Percentiles rank a stretch among this genome's conserved stretches.
Evolutionary conservation across 225 moss, liverwort and hornwort species (phyloP).

Genomic region (Pseudisothecium myosuroides): DNA sequence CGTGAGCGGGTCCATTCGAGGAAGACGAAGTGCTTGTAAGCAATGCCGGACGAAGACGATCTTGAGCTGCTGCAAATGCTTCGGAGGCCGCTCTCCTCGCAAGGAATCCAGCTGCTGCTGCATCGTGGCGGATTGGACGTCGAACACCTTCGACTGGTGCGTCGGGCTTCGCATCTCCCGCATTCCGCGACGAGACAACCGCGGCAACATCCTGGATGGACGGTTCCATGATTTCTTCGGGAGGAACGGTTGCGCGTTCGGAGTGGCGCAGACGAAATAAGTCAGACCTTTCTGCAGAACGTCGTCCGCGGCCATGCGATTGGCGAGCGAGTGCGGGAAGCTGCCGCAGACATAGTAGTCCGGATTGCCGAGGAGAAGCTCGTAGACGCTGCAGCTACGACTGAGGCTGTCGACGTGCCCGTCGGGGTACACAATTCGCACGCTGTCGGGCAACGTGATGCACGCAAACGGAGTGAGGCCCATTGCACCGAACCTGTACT

Average conservation of each 20-base stretch:
- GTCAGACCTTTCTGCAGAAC: slow-evolving; percentile 12
- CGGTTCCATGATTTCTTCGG: background rate
- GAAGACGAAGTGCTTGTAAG: slow-evolving; percentile 28
- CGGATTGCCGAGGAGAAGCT: slow-evolving; percentile 20
- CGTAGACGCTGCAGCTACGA: slow-evolving; percentile 4
- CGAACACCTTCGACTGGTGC: slow-evolving; percentile 21
- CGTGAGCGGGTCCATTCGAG: background rate
- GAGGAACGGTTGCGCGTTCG: slow-evolving; percentile 5
- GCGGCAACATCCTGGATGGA: background rate
- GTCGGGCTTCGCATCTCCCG: slow-evolving; percentile 10
- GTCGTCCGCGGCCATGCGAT: slow-evolving; percentile 18
- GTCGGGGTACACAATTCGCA: slow-evolving; percentile 31
- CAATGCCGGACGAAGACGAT: slow-evolving; percentile 28
- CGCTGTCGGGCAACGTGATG: slow-evolving; percentile 7
- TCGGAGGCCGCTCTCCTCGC: slow-evolving; percentile 1
- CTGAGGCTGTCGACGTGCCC: slow-evolving; percentile 21
- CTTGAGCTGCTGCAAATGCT: slow-evolving; percentile 17
- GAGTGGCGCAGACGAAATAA: slow-evolving; percentile 18
- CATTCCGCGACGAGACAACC: slow-evolving; percentile 4
- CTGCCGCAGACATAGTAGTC: slow-evolving; percentile 24
- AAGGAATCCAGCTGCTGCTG: slow-evolving; percentile 29
- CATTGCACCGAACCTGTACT: background rate
- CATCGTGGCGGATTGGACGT: slow-evolving; percentile 22
- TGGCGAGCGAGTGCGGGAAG: background rate
- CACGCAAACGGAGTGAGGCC: slow-evolving; percentile 33